These are phyloP conservation scores for Podaxis sp. DNA, from an alignment of 768 basidiomycete genomes.

Conservation along the genomic window DNA sequence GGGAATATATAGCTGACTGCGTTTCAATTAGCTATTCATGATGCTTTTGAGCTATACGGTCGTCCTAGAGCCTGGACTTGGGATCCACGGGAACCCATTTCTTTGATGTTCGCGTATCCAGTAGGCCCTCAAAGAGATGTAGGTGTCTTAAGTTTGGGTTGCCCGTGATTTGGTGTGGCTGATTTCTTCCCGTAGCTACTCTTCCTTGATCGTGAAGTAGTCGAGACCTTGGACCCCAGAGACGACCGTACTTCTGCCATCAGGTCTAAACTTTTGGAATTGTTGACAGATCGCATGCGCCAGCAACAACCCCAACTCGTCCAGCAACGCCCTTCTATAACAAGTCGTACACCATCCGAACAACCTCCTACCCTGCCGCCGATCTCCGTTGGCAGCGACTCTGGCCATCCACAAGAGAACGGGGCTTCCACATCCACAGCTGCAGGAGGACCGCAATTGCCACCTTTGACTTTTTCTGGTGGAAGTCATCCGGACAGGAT, in stretches of 20 bases:
- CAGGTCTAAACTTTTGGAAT: conserved; percentile 58
- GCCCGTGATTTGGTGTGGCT: neutral
- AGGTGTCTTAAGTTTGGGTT: conserved; percentile 29
- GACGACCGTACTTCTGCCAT: conserved; percentile 76
- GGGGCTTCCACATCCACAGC: neutral
- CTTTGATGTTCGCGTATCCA: conserved; percentile 95
- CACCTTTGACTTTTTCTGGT: conserved; percentile 51
- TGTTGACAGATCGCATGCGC: conserved; percentile 67
- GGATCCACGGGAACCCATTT: conserved; percentile 80
- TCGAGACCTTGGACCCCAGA: conserved; percentile 73
- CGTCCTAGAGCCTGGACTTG: conserved; percentile 84
- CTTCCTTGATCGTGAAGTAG: conserved; percentile 84
- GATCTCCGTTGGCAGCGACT: conserved; percentile 26
- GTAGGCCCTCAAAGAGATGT: conserved; percentile 84
- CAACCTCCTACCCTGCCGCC: conserved; percentile 37
- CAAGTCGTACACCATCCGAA: conserved; percentile 21
- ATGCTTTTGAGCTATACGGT: conserved; percentile 87
- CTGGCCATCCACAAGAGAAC: conserved; percentile 16
- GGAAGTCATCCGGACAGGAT: conserved; percentile 27
- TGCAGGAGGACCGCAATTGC: conserved; percentile 49
- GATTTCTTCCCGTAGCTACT: conserved; percentile 52
- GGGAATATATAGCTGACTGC: conserved; percentile 16
- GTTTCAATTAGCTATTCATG: conserved; percentile 63
- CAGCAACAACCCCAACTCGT: conserved; percentile 29
- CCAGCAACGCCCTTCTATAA: conserved; percentile 19